Evolutionary conservation across 805 yeast species (phyloP).

Genomic region (Metschnikowia vanudenii): DNA sequence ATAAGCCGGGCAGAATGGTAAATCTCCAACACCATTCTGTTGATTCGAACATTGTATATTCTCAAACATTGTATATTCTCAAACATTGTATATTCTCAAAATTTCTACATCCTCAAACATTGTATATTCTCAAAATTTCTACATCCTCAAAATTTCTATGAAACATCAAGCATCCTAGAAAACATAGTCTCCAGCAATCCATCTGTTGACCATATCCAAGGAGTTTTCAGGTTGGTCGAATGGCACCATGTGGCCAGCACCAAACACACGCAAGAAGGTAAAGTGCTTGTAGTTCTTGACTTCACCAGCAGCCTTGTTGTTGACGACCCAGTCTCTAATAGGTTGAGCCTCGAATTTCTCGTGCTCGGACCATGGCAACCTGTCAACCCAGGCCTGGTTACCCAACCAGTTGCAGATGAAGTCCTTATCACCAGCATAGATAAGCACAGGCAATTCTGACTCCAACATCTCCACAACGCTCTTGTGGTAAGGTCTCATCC

Average conservation of each 20-base stretch:
- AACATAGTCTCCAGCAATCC: slow-evolving; percentile 67
- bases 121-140: no score
- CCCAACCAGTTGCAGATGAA: slow-evolving; percentile 93
- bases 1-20: no score
- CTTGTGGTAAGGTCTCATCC: slow-evolving; percentile 85
- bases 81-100: no score
- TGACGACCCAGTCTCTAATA: slow-evolving; percentile 43
- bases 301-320: slow-evolving; percentile 52
- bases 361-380: slow-evolving; percentile 24
- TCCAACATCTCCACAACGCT: slow-evolving; percentile 64
- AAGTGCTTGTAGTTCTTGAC: slow-evolving; percentile 70
- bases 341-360: slow-evolving; percentile 44
- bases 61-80: no score
- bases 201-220: slow-evolving; percentile 78
- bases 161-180: slow-evolving; percentile 63
- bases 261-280: slow-evolving; percentile 80
- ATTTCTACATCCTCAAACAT: no score
- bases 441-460: slow-evolving; percentile 70
- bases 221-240: slow-evolving; percentile 79
- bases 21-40: no score
- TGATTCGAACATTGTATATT: no score
- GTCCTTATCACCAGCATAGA: slow-evolving; percentile 95
- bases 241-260: slow-evolving; percentile 97
- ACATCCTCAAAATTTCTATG: no score
- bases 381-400: slow-evolving; percentile 77